Percentiles rank a stretch among this genome's conserved stretches.
Evolutionary conservation across 129 eudicot species (phyloP).

Genomic region (Saussurea involucrata): DNA sequence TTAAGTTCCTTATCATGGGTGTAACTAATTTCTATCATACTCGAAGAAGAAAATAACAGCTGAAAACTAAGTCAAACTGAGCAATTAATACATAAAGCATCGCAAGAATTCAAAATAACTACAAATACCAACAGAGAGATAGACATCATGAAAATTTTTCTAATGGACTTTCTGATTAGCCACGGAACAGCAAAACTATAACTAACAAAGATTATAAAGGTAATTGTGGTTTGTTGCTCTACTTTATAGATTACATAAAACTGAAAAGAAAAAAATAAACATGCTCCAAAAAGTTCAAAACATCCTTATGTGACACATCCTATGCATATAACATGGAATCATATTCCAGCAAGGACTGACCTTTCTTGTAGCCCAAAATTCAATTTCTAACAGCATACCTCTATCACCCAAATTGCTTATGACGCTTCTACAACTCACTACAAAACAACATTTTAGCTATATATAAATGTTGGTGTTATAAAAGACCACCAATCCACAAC

Average conservation of each 20-base stretch:
- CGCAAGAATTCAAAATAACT: background rate
- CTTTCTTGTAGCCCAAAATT: constrained; percentile 99
- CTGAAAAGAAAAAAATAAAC: too few species aligned
- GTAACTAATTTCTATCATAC: background rate
- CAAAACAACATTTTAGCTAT: too few species aligned
- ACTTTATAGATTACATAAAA: too few species aligned
- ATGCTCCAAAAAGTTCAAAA: constrained; percentile 3
- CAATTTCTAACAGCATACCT: too few species aligned
- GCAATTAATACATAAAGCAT: background rate
- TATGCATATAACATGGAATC: background rate
- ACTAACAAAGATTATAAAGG: too few species aligned
- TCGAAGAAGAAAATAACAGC: background rate
- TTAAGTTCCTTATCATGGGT: too few species aligned
- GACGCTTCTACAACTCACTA: too few species aligned
- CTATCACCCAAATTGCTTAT: too few species aligned
- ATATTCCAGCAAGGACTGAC: constrained; percentile 33
- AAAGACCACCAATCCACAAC: too few species aligned
- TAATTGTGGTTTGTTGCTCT: too few species aligned
- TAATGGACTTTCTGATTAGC: background rate
- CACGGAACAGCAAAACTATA: background rate
- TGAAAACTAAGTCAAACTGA: background rate
- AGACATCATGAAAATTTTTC: background rate
- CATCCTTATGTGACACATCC: background rate
- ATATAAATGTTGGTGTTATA: too few species aligned
- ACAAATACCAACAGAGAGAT: background rate